Evolutionary conservation across 2,329 filamentous ascomycete species (phyloP).

Genomic region (Colletotrichum tofieldiae): DNA sequence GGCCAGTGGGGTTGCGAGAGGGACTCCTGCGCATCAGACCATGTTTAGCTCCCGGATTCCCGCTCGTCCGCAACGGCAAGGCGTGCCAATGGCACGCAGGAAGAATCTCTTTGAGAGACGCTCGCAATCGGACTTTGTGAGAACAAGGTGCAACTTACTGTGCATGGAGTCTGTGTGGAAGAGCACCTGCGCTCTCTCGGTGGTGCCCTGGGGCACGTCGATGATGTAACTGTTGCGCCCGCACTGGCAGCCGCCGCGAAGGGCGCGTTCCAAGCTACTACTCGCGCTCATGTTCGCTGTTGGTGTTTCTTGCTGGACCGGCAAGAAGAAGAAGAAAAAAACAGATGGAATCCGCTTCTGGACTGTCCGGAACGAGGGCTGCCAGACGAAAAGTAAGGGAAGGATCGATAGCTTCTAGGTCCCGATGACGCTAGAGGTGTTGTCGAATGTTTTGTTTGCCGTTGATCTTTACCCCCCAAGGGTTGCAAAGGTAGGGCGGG

Average conservation of each 20-base stretch:
- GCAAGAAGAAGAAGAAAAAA: background rate
- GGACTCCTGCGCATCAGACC: slow-evolving; percentile 64
- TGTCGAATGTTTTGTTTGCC: slow-evolving; percentile 19
- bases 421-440: background rate
- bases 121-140: background rate
- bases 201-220: slow-evolving; percentile 73
- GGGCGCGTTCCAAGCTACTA: slow-evolving; percentile 61
- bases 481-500: slow-evolving; percentile 1
- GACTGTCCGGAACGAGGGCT: background rate
- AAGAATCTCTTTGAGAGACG: background rate
- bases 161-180: slow-evolving; percentile 81
- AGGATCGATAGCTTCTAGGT: background rate
- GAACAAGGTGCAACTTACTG: slow-evolving; percentile 70
- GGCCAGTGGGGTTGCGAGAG: slow-evolving; percentile 80
- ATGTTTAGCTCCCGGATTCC: slow-evolving; percentile 40
- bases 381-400: background rate
- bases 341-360: background rate
- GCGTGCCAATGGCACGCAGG: background rate
- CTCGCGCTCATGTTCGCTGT: slow-evolving; percentile 56
- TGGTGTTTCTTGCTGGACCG: slow-evolving; percentile 6
- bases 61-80: background rate
- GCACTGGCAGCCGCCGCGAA: slow-evolving; percentile 87
- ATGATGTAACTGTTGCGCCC: slow-evolving; percentile 89
- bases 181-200: slow-evolving; percentile 75
- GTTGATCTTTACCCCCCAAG: slow-evolving; percentile 25